phyloP scores from a whole-genome alignment of 257 asterid genomes.

The Nicotiana noctiflora region DNA sequence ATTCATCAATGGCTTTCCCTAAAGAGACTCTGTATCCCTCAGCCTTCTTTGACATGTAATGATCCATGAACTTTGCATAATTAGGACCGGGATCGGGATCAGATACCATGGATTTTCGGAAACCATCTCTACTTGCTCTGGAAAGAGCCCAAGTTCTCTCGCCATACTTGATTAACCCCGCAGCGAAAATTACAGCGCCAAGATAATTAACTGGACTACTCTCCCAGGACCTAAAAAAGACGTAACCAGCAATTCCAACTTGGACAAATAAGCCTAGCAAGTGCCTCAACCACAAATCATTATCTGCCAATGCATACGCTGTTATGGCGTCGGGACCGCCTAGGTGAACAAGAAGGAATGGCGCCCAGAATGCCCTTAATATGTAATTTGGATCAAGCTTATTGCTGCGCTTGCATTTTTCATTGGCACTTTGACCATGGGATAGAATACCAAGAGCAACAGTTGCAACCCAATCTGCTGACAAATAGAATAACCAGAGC shows the following conservation, averaged over 20 bases:
- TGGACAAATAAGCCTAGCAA: constrained; percentile 22
- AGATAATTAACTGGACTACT: constrained; percentile 3
- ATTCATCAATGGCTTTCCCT: constrained; percentile 5
- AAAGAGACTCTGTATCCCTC: neutral
- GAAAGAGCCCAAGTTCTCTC: constrained; percentile 23
- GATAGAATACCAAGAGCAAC: constrained; percentile 27
- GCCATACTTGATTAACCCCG: constrained; percentile 22
- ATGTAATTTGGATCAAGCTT: neutral
- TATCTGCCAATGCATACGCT: constrained; percentile 36
- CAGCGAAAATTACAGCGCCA: neutral
- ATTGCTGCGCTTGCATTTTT: neutral
- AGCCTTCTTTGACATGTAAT: constrained; percentile 17
- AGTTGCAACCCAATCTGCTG: constrained; percentile 30
- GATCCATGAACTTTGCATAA: constrained; percentile 15
- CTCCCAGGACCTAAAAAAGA: constrained; percentile 15
- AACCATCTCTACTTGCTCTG: constrained; percentile 10
- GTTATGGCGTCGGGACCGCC: constrained; percentile 43
- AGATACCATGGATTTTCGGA: constrained; percentile 11
- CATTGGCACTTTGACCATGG: constrained; percentile 1
- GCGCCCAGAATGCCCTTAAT: constrained; percentile 29
- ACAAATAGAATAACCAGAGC: constrained; percentile 16
- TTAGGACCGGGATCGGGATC: constrained; percentile 22
- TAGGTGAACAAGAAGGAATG: constrained; percentile 36
- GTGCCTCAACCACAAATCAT: constrained; percentile 35
- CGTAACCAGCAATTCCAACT: constrained; percentile 18